Conservation (phyloP, 192 early-diverging fungal species). For the Entomortierella chlamydospora region DNA sequence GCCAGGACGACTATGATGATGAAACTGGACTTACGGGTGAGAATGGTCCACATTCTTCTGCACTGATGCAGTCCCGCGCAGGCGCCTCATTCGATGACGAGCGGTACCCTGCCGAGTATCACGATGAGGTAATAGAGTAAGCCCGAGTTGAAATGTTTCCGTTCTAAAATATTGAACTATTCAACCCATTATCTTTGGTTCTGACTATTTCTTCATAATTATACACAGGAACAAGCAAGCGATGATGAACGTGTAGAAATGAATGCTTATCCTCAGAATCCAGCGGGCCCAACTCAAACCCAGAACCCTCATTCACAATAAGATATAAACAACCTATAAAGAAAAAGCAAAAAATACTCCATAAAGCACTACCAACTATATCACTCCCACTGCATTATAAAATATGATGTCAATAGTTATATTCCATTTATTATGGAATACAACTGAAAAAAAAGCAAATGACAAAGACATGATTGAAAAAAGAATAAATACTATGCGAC, state of each 20-base stretch:
- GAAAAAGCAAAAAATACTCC: background rate
- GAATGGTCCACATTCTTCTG: conserved; percentile 50
- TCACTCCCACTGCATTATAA: background rate
- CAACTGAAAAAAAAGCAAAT: background rate
- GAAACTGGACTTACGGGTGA: conserved; percentile 34
- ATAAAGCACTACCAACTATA: background rate
- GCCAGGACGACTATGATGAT: conserved; percentile 40
- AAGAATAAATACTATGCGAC: background rate
- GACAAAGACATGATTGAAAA: background rate
- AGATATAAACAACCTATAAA: conserved; percentile 14
- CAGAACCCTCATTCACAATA: conserved; percentile 24
- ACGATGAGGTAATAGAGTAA: conserved; percentile 32
- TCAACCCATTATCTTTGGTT: too few species aligned
- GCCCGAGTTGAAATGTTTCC: too few species aligned
- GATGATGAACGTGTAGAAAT: conserved; percentile 32
- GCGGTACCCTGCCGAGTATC: conserved; percentile 28
- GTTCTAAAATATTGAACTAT: too few species aligned
- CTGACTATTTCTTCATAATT: too few species aligned
- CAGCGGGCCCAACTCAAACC: conserved; percentile 20
- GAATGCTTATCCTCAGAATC: conserved; percentile 34
- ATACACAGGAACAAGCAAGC: conserved; percentile 5
- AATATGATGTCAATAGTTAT: background rate
- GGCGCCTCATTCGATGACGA: conserved; percentile 52
- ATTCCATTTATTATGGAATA: background rate
- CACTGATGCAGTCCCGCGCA: conserved; percentile 45